Conservation (phyloP, 2,329 filamentous ascomycete genomes). For the Clonostachys byssicola region DNA sequence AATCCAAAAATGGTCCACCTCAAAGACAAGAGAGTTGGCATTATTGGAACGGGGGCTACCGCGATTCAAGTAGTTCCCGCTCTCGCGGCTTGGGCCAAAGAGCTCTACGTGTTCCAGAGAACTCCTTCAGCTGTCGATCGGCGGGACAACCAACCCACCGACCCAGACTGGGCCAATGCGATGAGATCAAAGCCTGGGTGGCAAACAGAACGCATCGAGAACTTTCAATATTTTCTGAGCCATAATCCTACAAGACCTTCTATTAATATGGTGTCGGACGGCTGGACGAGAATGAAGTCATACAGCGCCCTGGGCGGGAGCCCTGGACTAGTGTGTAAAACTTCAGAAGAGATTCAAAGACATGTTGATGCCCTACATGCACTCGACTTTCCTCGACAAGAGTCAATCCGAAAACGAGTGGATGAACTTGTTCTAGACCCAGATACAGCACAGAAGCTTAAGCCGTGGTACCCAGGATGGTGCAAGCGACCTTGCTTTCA, state of each 20-base stretch:
- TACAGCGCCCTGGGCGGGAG: constrained; percentile 28
- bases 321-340: not conserved
- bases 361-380: constrained; percentile 20
- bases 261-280: constrained; percentile 40
- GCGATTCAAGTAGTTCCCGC: constrained; percentile 38
- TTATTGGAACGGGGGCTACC: constrained; percentile 47
- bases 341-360: not conserved
- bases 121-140: constrained; percentile 39
- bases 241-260: constrained; percentile 15
- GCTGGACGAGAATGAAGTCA: constrained; percentile 35
- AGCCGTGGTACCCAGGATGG: constrained; percentile 56
- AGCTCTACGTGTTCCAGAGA: constrained; percentile 51
- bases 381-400: constrained; percentile 33
- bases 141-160: constrained; percentile 31
- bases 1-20: constrained; percentile 37
- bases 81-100: constrained; percentile 39
- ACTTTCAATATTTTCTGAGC: constrained; percentile 33
- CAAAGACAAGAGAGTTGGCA: constrained; percentile 37
- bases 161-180: constrained; percentile 31
- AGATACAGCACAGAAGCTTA: constrained; percentile 44
- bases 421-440: constrained; percentile 45
- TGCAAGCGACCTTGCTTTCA: constrained; percentile 63
- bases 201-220: constrained; percentile 33
- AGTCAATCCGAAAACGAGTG: constrained; percentile 39
- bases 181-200: constrained; percentile 36